Evolutionary conservation across 345 rosid species (phyloP).

Genomic region (Eucalyptus cladocalyx): DNA sequence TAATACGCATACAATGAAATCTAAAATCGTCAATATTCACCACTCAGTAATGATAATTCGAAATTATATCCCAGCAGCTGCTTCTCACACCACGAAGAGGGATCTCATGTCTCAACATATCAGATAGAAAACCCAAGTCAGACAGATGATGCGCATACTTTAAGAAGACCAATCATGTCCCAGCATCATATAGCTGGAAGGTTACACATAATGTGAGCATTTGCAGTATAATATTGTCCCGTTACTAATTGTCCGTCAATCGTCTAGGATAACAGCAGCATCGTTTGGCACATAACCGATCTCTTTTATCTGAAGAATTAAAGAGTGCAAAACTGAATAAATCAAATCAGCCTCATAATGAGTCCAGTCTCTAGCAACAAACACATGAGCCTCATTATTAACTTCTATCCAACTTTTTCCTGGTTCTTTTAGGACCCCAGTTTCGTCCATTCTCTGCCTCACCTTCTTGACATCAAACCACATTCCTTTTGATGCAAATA

Average conservation of each 20-base stretch:
- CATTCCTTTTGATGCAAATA: constrained; percentile 54
- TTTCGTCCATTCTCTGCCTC: constrained; percentile 49
- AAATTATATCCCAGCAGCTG: not conserved
- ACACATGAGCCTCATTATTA: constrained; percentile 18
- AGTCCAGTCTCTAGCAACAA: constrained; percentile 41
- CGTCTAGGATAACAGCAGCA: not conserved
- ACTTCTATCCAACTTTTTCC: constrained; percentile 65
- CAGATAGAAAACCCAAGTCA: not conserved
- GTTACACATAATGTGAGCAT: not conserved
- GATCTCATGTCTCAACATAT: not conserved
- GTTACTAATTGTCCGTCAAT: not conserved
- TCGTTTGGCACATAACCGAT: not conserved
- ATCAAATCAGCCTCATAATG: constrained; percentile 23
- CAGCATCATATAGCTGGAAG: not conserved
- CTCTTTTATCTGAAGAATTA: constrained; percentile 37
- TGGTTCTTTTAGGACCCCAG: constrained; percentile 52
- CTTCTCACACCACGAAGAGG: not conserved
- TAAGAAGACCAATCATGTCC: not conserved
- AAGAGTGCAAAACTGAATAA: constrained; percentile 20
- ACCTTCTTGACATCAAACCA: constrained; percentile 51
- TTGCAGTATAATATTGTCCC: not conserved
- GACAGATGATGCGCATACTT: not conserved
- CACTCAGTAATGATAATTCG: not conserved
- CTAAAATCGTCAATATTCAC: not conserved
- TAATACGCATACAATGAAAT: not conserved